phyloP scores from a whole-genome alignment of 306 rosid species.

The Malus fusca region DNA sequence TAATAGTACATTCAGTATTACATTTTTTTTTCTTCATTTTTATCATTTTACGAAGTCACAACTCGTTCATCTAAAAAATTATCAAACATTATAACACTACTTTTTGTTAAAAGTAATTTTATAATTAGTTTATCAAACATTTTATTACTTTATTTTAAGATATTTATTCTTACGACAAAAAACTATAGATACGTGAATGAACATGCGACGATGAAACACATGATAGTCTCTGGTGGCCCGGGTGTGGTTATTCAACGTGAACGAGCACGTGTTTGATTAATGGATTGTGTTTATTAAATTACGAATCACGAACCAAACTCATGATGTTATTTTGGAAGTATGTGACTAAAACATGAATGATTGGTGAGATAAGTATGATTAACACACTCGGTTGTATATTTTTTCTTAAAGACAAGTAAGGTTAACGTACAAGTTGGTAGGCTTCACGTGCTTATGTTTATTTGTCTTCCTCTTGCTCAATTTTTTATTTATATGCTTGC shows the following conservation, averaged over 20 bases:
- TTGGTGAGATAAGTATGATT: neutral
- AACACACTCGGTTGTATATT: too few species aligned
- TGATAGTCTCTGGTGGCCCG: slow-evolving; percentile 19
- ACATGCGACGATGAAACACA: neutral
- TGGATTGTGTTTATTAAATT: neutral
- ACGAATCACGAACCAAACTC: neutral
- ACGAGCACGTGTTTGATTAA: slow-evolving; percentile 9
- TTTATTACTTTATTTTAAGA: too few species aligned
- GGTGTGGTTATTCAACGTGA: neutral
- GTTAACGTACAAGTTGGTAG: slow-evolving; percentile 25
- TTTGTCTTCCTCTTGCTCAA: neutral
- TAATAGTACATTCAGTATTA: too few species aligned
- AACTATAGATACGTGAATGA: too few species aligned
- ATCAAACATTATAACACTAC: too few species aligned
- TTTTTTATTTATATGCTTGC: neutral
- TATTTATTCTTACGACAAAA: too few species aligned
- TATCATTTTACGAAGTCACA: too few species aligned
- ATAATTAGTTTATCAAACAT: too few species aligned
- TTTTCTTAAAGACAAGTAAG: neutral
- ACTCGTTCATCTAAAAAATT: too few species aligned
- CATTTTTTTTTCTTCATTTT: too few species aligned
- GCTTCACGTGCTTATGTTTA: slow-evolving; percentile 27
- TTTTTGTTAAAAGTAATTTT: too few species aligned
- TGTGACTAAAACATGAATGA: neutral
- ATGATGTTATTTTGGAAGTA: neutral